These are phyloP conservation scores for Parathielavia hyrcaniae DNA, from an alignment of 495 filamentous ascomycete species.

Conservation along the genomic window DNA sequence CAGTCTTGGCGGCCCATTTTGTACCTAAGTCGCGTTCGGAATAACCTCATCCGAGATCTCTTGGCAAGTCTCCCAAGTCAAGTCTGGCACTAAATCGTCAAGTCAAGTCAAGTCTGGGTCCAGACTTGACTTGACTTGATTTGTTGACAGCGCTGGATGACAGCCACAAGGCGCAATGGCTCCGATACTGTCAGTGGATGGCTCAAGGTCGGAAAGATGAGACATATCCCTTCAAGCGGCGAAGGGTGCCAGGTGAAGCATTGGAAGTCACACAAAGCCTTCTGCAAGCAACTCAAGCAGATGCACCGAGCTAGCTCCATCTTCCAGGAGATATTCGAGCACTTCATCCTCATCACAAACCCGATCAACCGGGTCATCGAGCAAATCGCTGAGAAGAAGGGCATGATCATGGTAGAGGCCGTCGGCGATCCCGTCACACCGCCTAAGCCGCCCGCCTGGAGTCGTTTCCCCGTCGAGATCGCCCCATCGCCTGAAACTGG, in stretches of 20 bases:
- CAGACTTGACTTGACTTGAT: too few species aligned
- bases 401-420: background rate
- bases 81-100: too few species aligned
- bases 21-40: too few species aligned
- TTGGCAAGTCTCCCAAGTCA: too few species aligned
- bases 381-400: constrained; percentile 1
- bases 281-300: background rate
- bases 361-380: background rate
- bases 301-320: background rate
- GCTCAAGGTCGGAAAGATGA: background rate
- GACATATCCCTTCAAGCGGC: background rate
- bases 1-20: too few species aligned
- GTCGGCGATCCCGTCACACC: too few species aligned
- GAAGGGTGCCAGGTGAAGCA: background rate
- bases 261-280: background rate
- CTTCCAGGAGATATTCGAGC: background rate
- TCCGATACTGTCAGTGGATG: background rate
- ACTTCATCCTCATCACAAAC: background rate
- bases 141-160: too few species aligned
- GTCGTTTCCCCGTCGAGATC: background rate
- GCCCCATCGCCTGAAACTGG: background rate
- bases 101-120: too few species aligned
- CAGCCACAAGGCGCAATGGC: background rate
- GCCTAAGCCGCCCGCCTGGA: too few species aligned
- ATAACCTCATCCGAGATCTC: too few species aligned